Evolutionary conservation across 495 filamentous ascomycete genomes (phyloP).

Genomic region (Extremus antarcticus): DNA sequence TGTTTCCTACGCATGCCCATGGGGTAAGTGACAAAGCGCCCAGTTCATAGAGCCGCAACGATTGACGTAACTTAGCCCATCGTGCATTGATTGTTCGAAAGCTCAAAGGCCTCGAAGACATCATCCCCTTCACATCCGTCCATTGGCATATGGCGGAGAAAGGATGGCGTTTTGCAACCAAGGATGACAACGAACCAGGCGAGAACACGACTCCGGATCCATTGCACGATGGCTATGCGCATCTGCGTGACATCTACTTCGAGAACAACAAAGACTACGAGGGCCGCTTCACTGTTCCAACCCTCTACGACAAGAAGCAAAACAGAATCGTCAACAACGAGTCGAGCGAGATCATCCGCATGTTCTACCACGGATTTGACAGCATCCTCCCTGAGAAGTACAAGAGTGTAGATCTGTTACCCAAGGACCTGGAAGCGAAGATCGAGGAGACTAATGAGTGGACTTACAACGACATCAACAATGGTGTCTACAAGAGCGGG

Average conservation of each 20-base stretch:
- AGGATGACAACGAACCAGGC: constrained; percentile 34
- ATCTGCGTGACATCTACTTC: constrained; percentile 63
- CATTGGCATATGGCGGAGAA: constrained; percentile 58
- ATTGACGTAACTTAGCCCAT: constrained; percentile 41
- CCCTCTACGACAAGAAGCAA: constrained; percentile 63
- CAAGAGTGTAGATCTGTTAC: constrained; percentile 54
- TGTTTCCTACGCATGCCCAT: constrained; percentile 63
- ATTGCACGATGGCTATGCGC: constrained; percentile 46
- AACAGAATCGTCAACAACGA: constrained; percentile 75
- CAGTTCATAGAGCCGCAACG: constrained; percentile 27
- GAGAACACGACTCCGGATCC: constrained; percentile 51
- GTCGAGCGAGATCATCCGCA: constrained; percentile 72
- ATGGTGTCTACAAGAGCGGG: constrained; percentile 64
- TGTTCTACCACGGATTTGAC: constrained; percentile 68
- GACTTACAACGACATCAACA: constrained; percentile 78
- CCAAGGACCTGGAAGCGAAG: constrained; percentile 41
- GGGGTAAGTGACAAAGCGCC: constrained; percentile 36
- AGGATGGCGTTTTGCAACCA: constrained; percentile 36
- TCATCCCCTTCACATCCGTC: constrained; percentile 54
- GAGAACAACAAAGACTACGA: constrained; percentile 55
- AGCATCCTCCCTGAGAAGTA: constrained; percentile 50
- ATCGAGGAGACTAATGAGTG: constrained; percentile 73
- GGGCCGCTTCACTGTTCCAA: constrained; percentile 70
- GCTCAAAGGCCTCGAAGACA: constrained; percentile 56
- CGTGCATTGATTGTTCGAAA: constrained; percentile 55